These are phyloP conservation scores for Moricandia arvensis DNA, from an alignment of 345 rosid species.

Conservation along the genomic window DNA sequence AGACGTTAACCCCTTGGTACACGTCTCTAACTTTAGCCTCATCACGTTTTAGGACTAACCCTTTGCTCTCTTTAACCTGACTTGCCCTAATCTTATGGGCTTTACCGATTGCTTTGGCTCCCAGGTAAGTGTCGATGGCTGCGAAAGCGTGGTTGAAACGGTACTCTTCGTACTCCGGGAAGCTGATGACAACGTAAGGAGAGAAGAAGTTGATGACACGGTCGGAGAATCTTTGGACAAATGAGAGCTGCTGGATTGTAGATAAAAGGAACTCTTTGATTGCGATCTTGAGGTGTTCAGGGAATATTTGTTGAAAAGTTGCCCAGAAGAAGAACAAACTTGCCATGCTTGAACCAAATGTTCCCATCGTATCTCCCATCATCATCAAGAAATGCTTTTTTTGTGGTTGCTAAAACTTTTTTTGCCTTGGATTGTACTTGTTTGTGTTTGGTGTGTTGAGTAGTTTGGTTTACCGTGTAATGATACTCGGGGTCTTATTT, in stretches of 20 bases:
- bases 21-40: constrained; percentile 34
- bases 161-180: constrained; percentile 49
- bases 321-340: constrained; percentile 49
- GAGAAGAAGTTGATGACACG: constrained; percentile 31
- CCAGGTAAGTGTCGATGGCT: constrained; percentile 51
- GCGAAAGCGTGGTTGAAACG: constrained; percentile 47
- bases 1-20: constrained; percentile 40
- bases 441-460: not conserved
- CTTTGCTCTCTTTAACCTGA: constrained; percentile 34
- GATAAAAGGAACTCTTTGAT: constrained; percentile 19
- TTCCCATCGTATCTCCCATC: constrained; percentile 13
- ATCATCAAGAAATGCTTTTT: not conserved
- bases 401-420: too few species aligned
- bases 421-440: not conserved
- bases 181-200: constrained; percentile 50
- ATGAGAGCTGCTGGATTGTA: constrained; percentile 14
- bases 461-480: not conserved
- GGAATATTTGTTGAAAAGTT: constrained; percentile 45
- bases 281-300: constrained; percentile 40
- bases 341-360: constrained; percentile 35
- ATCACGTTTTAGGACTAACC: constrained; percentile 13
- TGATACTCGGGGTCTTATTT: not conserved
- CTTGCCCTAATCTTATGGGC: constrained; percentile 50
- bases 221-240: constrained; percentile 37
- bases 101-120: constrained; percentile 36